phyloP scores from a whole-genome alignment of 1,284 basidiomycete genomes.

The Agaricales sp. region DNA sequence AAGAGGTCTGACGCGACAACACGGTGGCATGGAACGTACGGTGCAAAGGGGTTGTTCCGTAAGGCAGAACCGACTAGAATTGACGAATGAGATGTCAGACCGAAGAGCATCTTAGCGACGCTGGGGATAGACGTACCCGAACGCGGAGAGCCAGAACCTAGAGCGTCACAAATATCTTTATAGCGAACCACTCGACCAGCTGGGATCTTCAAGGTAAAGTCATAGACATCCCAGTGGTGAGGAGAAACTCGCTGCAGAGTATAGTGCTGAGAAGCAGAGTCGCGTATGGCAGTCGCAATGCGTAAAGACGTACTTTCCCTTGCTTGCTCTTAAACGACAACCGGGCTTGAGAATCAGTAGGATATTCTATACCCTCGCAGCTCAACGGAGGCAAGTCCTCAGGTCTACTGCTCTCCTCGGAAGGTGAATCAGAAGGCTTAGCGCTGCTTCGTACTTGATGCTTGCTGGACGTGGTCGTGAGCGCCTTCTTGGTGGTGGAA shows the following conservation, averaged over 20 bases:
- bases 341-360: slow-evolving; percentile 11
- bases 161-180: slow-evolving; percentile 35
- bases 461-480: too few relatives aligned
- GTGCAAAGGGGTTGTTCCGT: slow-evolving; percentile 52
- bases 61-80: slow-evolving; percentile 46
- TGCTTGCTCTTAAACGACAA: slow-evolving; percentile 12
- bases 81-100: slow-evolving; percentile 1
- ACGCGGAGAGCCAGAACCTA: slow-evolving; percentile 45
- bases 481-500: too few relatives aligned
- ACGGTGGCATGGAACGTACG: slow-evolving; percentile 56
- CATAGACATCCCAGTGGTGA: slow-evolving; percentile 55
- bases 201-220: slow-evolving; percentile 37
- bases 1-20: slow-evolving; percentile 49
- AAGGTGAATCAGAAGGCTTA: too few relatives aligned
- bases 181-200: slow-evolving; percentile 45
- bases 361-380: slow-evolving; percentile 8
- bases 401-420: too few relatives aligned
- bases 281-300: neutral
- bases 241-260: slow-evolving; percentile 28
- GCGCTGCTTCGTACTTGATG: too few relatives aligned
- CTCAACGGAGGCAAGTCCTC: neutral
- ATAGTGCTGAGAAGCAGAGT: neutral
- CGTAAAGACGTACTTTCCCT: slow-evolving; percentile 16
- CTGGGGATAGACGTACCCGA: slow-evolving; percentile 30
- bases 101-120: neutral